These are phyloP conservation scores for Millerozyma acaciae DNA, from an alignment of 805 yeast genomes.

Conservation along the genomic window DNA sequence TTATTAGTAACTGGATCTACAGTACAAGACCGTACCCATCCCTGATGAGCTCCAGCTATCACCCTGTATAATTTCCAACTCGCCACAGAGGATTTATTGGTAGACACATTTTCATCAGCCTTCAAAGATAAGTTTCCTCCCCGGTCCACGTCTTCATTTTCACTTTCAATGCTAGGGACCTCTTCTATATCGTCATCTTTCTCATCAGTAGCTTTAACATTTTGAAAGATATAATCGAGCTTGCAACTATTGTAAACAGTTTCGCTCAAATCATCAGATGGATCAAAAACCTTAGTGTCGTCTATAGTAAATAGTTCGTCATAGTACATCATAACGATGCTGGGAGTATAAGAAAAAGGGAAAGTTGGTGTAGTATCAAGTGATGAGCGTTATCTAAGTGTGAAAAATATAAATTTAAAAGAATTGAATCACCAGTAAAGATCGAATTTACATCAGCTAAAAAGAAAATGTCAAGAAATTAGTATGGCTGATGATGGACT, in stretches of 20 bases:
- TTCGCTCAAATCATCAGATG: constrained; percentile 27
- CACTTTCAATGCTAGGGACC: not conserved
- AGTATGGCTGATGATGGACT: no score
- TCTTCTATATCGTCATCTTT: not conserved
- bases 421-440: no score
- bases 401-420: no score
- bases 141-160: not conserved
- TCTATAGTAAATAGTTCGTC: constrained; percentile 7
- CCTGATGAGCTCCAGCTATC: constrained; percentile 78
- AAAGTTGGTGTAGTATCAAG: no score
- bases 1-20: constrained; percentile 78
- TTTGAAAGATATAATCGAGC: constrained; percentile 18
- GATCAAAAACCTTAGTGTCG: constrained; percentile 16
- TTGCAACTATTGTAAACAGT: constrained; percentile 28
- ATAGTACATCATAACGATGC: constrained; percentile 8
- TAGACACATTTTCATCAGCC: no score
- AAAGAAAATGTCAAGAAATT: no score
- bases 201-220: constrained; percentile 4
- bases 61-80: constrained; percentile 69
- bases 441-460: no score
- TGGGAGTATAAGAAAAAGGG: no score
- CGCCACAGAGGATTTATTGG: not conserved
- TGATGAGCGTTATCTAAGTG: no score
- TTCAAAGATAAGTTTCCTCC: no score
- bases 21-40: constrained; percentile 84